Percentiles rank a stretch among this genome's conserved stretches.
phyloP scores from a whole-genome alignment of 768 basidiomycete genomes.

The Tulasnella sp. region DNA sequence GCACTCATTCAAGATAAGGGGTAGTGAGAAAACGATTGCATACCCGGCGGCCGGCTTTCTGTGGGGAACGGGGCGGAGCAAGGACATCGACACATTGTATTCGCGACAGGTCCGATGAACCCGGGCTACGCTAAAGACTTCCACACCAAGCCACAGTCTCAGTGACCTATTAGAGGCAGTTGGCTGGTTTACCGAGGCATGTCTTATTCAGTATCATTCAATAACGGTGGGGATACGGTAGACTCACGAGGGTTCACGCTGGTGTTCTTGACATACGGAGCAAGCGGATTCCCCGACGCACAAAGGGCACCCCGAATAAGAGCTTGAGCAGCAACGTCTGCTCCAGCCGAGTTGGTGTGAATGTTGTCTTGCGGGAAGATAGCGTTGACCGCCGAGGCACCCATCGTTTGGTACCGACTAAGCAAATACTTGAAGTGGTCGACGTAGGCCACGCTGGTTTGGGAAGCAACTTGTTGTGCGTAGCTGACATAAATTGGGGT shows the following conservation, averaged over 20 bases:
- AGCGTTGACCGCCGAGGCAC: not conserved
- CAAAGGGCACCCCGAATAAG: not conserved
- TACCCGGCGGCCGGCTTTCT: not conserved
- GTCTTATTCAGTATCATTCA: not conserved
- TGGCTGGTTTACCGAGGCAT: not conserved
- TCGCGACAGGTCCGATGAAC: not conserved
- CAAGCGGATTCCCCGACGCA: not conserved
- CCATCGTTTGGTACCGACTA: not conserved
- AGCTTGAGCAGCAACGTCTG: constrained; percentile 5
- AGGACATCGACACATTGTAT: not conserved
- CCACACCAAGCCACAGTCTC: not conserved
- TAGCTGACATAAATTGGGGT: constrained; percentile 7
- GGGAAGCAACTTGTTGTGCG: not conserved
- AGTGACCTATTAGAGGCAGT: not conserved
- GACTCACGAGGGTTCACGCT: not conserved
- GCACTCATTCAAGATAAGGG: not conserved
- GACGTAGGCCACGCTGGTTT: not conserved
- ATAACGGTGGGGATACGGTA: not conserved
- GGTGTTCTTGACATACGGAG: constrained; percentile 4
- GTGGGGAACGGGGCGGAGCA: not conserved
- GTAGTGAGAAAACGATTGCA: not conserved
- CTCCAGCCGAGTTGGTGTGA: not conserved
- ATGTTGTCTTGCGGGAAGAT: constrained; percentile 15
- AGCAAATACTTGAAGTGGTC: not conserved
- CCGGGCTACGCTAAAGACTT: not conserved